Evolutionary conservation across 2,329 filamentous ascomycete genomes (phyloP).

Genomic region (Cephalotrichum gorgonifer): DNA sequence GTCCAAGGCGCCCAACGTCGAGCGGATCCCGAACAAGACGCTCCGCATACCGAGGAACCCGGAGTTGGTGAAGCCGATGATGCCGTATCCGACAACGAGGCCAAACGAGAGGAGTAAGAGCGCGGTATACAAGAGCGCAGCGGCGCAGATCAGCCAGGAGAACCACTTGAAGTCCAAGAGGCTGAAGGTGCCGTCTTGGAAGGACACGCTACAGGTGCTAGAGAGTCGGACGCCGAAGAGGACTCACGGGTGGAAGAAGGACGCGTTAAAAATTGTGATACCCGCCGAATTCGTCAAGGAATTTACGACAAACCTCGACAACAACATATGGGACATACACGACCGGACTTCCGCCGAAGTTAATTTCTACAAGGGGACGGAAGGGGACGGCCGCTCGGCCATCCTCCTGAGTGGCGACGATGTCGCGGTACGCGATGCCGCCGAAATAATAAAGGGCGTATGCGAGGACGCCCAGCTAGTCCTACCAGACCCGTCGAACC

Average conservation of each 20-base stretch:
- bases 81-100: conserved; percentile 3
- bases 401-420: conserved; percentile 22
- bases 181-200: conserved; percentile 20
- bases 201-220: conserved; percentile 25
- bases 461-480: conserved; percentile 22
- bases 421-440: conserved; percentile 20
- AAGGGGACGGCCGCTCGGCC: conserved; percentile 13
- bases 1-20: background rate
- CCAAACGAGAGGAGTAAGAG: background rate
- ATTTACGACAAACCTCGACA: conserved; percentile 11
- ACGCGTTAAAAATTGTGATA: conserved; percentile 25
- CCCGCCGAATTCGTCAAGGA: conserved; percentile 19
- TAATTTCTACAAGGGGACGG: conserved; percentile 8
- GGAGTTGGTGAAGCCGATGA: background rate
- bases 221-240: conserved; percentile 22
- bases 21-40: background rate
- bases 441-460: conserved; percentile 16
- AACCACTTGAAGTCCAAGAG: conserved; percentile 1
- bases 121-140: conserved; percentile 1
- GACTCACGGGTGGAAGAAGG: conserved; percentile 16
- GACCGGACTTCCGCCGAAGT: conserved; percentile 14
- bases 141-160: conserved; percentile 2
- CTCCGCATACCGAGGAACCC: conserved; percentile 3
- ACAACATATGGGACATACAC: conserved; percentile 18
- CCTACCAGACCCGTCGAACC: conserved; percentile 23